phyloP scores from a whole-genome alignment of 129 eudicot genomes.

The Scalesia atractyloides region DNA sequence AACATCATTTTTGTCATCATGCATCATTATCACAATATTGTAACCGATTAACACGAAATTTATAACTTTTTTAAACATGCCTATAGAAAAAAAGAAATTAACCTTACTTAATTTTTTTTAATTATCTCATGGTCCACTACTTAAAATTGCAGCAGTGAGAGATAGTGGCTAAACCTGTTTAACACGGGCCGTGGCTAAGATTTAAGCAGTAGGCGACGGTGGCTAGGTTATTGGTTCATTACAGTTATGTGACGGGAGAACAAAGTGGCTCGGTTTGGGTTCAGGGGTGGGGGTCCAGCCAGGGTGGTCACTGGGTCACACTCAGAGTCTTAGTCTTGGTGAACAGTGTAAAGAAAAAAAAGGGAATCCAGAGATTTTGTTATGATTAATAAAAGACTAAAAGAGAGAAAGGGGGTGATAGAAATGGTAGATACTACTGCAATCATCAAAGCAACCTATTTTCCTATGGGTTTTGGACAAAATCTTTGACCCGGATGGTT shows the following conservation, averaged over 20 bases:
- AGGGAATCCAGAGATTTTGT: slow-evolving; percentile 40
- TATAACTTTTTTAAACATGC: too few species aligned
- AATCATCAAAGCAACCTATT: slow-evolving; percentile 69
- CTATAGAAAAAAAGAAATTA: too few species aligned
- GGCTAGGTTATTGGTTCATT: not conserved
- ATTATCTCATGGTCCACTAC: too few species aligned
- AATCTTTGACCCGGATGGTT: slow-evolving; percentile 40
- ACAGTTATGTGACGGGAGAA: slow-evolving; percentile 15
- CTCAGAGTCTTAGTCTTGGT: slow-evolving; percentile 2
- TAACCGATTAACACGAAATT: too few species aligned
- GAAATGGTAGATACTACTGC: slow-evolving; percentile 48
- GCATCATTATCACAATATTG: too few species aligned
- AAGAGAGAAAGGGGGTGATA: slow-evolving; percentile 37
- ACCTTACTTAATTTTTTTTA: too few species aligned
- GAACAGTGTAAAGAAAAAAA: slow-evolving; percentile 32
- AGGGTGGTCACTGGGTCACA: slow-evolving; percentile 30
- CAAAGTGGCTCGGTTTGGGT: slow-evolving; percentile 19
- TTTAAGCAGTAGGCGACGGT: not conserved
- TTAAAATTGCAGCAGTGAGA: too few species aligned
- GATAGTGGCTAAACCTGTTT: not conserved
- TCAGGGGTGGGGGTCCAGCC: not conserved
- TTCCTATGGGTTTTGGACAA: slow-evolving; percentile 45
- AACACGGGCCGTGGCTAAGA: not conserved
- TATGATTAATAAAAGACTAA: slow-evolving; percentile 21
- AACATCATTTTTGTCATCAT: too few species aligned